A percentile compares a stretch with the other conserved stretches of the same genome.
These are phyloP conservation scores for Eucalyptus fibrosa DNA, from an alignment of 345 rosid species.

Conservation along the genomic window DNA sequence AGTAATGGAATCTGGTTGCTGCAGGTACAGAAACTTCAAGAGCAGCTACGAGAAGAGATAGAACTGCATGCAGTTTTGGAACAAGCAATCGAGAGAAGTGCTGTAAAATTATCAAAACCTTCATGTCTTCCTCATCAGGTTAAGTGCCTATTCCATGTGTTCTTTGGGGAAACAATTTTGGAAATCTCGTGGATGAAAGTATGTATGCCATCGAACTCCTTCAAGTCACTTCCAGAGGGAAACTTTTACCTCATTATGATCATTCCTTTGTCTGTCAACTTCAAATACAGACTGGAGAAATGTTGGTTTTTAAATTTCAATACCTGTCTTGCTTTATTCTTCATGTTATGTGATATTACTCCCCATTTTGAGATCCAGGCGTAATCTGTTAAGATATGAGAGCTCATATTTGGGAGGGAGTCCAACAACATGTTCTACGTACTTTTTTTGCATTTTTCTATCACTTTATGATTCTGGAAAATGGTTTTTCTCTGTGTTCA, in stretches of 20 bases:
- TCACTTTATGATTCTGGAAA: neutral
- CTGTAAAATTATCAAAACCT: conserved; percentile 25
- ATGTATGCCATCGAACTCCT: neutral
- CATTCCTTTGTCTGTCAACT: neutral
- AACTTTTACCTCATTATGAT: neutral
- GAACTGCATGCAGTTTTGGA: conserved; percentile 47
- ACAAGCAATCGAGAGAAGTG: conserved; percentile 38
- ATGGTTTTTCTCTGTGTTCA: neutral
- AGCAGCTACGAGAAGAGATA: conserved; percentile 63
- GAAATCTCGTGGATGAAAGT: neutral
- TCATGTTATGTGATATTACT: neutral
- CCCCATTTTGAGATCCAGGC: neutral
- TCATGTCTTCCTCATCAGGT: conserved; percentile 54
- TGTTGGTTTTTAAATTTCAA: neutral
- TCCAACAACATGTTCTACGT: neutral
- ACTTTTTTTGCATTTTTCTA: neutral
- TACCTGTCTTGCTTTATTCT: neutral
- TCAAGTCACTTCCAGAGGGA: neutral
- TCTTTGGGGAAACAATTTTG: neutral
- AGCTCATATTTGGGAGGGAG: neutral
- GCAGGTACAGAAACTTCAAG: conserved; percentile 61
- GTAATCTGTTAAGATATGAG: neutral
- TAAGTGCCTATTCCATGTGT: neutral
- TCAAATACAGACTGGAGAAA: neutral
- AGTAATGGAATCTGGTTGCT: neutral